Conservation (phyloP, 768 basidiomycete species). For the Saitozyma podzolica region DNA sequence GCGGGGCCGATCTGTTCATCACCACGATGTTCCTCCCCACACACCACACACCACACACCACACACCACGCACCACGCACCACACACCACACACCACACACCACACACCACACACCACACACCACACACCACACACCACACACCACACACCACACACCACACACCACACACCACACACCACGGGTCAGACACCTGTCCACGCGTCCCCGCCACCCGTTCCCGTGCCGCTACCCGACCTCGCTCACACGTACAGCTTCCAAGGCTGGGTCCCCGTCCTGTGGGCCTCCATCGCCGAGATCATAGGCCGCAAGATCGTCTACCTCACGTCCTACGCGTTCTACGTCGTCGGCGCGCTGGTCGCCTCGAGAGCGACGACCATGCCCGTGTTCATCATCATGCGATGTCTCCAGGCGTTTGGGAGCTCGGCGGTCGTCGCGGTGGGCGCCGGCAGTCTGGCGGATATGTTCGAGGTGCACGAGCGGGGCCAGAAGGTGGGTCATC, state of each 20-base stretch:
- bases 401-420: constrained; percentile 49
- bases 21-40: neutral
- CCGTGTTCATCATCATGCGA: constrained; percentile 46
- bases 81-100: too few species aligned
- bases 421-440: constrained; percentile 46
- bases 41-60: too few species aligned
- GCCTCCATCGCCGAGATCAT: constrained; percentile 42
- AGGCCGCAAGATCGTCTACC: constrained; percentile 50
- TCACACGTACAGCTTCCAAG: constrained; percentile 30
- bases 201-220: too few species aligned
- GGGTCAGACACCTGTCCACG: too few species aligned
- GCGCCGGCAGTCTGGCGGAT: constrained; percentile 51
- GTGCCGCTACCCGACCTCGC: neutral
- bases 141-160: too few species aligned
- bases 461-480: constrained; percentile 52
- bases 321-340: constrained; percentile 50
- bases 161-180: too few species aligned
- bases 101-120: too few species aligned
- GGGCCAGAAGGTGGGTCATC: constrained; percentile 41
- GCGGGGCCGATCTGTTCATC: constrained; percentile 2
- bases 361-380: constrained; percentile 45
- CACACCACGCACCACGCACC: too few species aligned
- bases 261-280: constrained; percentile 44
- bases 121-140: too few species aligned
- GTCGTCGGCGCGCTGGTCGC: constrained; percentile 46